Evolutionary conservation across 2,329 filamentous ascomycete genomes (phyloP).

Genomic region (Neofusicoccum ribis): DNA sequence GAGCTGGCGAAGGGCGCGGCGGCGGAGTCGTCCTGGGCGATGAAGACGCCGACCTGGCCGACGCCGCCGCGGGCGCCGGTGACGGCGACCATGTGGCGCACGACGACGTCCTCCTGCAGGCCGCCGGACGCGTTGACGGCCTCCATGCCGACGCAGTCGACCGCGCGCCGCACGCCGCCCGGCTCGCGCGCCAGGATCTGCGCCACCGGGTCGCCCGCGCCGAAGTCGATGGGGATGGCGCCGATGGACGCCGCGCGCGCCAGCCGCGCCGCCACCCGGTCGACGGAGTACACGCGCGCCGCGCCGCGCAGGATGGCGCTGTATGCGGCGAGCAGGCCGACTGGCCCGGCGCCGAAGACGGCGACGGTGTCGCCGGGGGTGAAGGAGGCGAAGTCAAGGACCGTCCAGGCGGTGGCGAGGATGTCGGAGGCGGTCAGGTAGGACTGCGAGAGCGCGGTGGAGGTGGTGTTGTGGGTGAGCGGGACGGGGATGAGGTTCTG

Average conservation of each 20-base stretch:
- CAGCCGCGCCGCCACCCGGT: conserved; percentile 30
- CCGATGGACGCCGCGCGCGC: conserved; percentile 31
- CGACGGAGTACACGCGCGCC: conserved; percentile 34
- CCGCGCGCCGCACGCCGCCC: too few relatives aligned
- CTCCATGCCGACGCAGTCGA: too few relatives aligned
- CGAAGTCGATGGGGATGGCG: conserved; percentile 28
- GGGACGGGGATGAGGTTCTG: conserved; percentile 7
- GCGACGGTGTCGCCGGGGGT: conserved; percentile 29
- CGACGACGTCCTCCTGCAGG: too few relatives aligned
- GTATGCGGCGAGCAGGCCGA: conserved; percentile 38
- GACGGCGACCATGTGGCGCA: too few relatives aligned
- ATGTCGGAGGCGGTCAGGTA: conserved; percentile 27
- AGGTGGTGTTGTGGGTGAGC: background rate
- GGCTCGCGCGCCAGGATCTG: too few relatives aligned
- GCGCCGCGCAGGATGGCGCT: conserved; percentile 37
- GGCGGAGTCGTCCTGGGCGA: too few relatives aligned
- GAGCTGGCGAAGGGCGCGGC: too few relatives aligned
- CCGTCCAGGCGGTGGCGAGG: conserved; percentile 29
- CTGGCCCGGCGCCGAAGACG: conserved; percentile 38
- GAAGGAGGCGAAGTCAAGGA: conserved; percentile 27
- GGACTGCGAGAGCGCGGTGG: too few relatives aligned
- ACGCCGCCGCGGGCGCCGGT: too few relatives aligned
- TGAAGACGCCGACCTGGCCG: too few relatives aligned
- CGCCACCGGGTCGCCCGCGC: too few relatives aligned
- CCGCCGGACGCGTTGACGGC: too few relatives aligned